Base-by-base conservation (phyloP, 73 alveolate genomes). In the Paramecium bursaria region DNA sequence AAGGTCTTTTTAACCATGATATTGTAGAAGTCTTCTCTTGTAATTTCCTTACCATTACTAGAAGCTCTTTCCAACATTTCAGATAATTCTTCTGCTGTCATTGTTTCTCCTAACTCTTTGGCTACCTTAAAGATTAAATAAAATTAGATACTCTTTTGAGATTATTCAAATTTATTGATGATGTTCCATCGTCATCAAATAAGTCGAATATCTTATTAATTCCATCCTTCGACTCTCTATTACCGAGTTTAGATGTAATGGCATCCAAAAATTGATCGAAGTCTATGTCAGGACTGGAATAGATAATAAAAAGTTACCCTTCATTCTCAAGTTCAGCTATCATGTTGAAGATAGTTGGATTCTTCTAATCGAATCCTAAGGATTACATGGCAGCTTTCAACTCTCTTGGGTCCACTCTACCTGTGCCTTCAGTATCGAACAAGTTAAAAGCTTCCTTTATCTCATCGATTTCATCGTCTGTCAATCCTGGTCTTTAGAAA, bases 391-490 rank as follows among this genome's bases (percentile, higher is more conserved):
- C 98, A 27, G 98, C 99, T 87, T 95, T 97, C 51, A 97, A 93
- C 91, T 97, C 99, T 75, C 91, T 86, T 73, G 99, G 99, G 82
- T 97, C 99, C 19, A 97, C 94, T 85, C 93, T 93, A 13, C 99
- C 99, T 47, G 98, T 87, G 25, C 98, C 99, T 48, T 94, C 98
- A 13, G 96, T 86, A 86, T 93, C 98, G 86, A 93, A 93, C 74
- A 97, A 92, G 87, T 97, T 96, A 97, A 97, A 97, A 39, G 99
- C 99, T 75, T 97, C 99, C 46, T 98, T 88, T 75, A 97, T 95
- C 60, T 97, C 99, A 46, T 75, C 90, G 30, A 74, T 74, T 60
- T 74, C 90, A 74, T 92, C 98, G 73, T 93, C 97, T 3, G 98
- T 92, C 61, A 94, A 74, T 46, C 98, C 98, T 11, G 96, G 95